Base-by-base conservation (phyloP, 2,329 filamentous ascomycete genomes). In the Acephala macrosclerotiorum region DNA sequence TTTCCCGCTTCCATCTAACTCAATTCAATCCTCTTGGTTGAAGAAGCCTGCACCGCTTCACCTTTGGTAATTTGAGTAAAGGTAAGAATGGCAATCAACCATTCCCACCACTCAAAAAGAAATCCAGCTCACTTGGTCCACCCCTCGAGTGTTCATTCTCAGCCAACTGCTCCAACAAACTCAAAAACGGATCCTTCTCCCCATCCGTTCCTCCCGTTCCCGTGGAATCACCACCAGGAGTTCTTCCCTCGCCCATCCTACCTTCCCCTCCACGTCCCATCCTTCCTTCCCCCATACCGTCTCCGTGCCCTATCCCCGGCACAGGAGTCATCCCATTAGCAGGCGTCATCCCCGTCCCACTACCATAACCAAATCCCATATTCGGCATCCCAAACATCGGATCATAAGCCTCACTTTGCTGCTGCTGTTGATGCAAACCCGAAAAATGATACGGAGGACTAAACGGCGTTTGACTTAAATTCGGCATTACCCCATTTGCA, bases 171-270 rank as follows among this genome's bases (percentile, higher is more conserved):
- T 96, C 92, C 40, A 96, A 80, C 49, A 96, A 79, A 67, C 87
- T 91, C 47, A 96, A 78, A 74, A 96, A 96, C 0, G 92, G 92
- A 74, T 96, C 93, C 72, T 92, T 94, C 70, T 95, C 85, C 2
- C 80, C 82, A 0, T 77, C 81, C 1, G 83, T 83, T 0, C 79
- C 82, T 0, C 81, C 81, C 1, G 82, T 83, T 1, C 80, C 83
- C 0, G 82, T 82, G 65, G 83, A 85, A 11, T 80, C 83, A 49
- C 81, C 81, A 1, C 81, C 83, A 0, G 85, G 67, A 71, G 78
- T 68, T 75, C 77, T 66, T 67, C 67, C 70, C 36, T 72, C 66
- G 73, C 77, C 72, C 83, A 76, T 66, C 79, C 77, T 80, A 58
- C 73, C 65, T 65, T 76, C 77, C 80, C 45, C 45, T 8, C 42